Conservation (phyloP, 805 yeast species). For the Millerago galiae region DNA sequence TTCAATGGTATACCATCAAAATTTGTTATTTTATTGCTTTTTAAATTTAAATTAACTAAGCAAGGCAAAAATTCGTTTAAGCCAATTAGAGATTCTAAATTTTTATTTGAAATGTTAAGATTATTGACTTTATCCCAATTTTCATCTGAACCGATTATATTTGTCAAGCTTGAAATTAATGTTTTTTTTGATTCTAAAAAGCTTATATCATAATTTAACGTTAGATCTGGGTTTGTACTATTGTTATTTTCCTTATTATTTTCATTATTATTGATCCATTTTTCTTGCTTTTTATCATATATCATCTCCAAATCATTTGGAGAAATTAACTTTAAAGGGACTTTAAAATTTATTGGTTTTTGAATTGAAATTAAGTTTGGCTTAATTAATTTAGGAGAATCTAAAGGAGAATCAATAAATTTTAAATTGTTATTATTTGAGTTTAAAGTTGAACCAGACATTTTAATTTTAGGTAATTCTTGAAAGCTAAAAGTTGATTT, state of each 20-base stretch:
- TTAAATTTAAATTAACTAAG: constrained; percentile 10
- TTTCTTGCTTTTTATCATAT: constrained; percentile 11
- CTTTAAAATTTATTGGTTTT: constrained; percentile 7
- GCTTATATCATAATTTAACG: constrained; percentile 26
- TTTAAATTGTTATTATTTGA: constrained; percentile 14
- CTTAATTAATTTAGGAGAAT: constrained; percentile 19
- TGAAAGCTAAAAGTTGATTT: constrained; percentile 21
- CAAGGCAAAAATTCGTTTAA: constrained; percentile 37
- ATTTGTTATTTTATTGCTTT: constrained; percentile 14
- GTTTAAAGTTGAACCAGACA: constrained; percentile 12
- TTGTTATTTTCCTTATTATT: constrained; percentile 31
- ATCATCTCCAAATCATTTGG: constrained; percentile 21
- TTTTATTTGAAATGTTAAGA: constrained; percentile 28
- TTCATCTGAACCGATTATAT: constrained; percentile 26
- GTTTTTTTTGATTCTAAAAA: constrained; percentile 38
- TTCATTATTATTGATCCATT: constrained; percentile 29
- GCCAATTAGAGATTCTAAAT: constrained; percentile 33
- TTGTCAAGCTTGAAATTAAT: constrained; percentile 37
- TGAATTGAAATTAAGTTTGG: constrained; percentile 1
- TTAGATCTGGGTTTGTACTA: constrained; percentile 21
- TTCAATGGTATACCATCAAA: constrained; percentile 20
- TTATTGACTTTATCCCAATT: constrained; percentile 36
- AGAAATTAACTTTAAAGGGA: constrained; percentile 15
- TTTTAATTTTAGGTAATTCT: constrained; percentile 14
- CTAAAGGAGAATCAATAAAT: constrained; percentile 21